Evolutionary conservation across 495 filamentous ascomycete genomes (phyloP), one percentile per base, ranked within the genome.

Genomic region (Immersiella caudata): DNA sequence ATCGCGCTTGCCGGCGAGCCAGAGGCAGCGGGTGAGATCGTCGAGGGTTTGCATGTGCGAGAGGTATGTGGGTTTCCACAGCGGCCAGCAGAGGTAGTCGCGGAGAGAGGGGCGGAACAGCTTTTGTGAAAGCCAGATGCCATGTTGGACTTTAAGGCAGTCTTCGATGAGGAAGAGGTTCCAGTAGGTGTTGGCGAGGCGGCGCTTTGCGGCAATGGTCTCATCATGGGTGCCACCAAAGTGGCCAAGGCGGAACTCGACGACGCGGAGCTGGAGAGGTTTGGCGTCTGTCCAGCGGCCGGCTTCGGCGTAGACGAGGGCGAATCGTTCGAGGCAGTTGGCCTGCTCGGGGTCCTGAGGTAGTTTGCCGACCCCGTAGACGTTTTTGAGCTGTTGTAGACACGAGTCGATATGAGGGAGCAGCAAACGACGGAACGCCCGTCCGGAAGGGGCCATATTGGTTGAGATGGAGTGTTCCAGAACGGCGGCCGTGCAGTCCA

Each of bases 11-110:
- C 58, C 58, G 58, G 58, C 58, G 5, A 60, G 58, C 58, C 58
- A 60, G 26, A 60, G 58, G 33, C 58, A 60, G 58, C 58, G 58
- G 16, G 58, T 60, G 16, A 60, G 58, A 33, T 60, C 58, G 33
- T 60, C 58, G 58, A 60, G 58, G n/a, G 58, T 60, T 20, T 60
- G 58, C 58, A 60, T 60, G 58, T 60, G 58, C 5, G 58, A 60
- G 27, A 60, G 58, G 29, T 60, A 60, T 0, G 58, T 60, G 16
- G 58, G 58, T 33, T 60, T 60, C 58, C 58, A 60, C 26, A 60
- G n/a, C 26, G 58, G 58, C 58, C 58, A 60, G 58, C 58, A 60
- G 6, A 60, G 20, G 58, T 60, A 60, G 22, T 60, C 58, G 58
- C 27, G 27, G 58, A 60, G 33, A 18, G 58, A 60, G 27, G 58